Percentiles rank a stretch among this genome's conserved stretches.
Evolutionary conservation across 1,284 basidiomycete species (phyloP).

Genomic region (Leccinum subrobustum): DNA sequence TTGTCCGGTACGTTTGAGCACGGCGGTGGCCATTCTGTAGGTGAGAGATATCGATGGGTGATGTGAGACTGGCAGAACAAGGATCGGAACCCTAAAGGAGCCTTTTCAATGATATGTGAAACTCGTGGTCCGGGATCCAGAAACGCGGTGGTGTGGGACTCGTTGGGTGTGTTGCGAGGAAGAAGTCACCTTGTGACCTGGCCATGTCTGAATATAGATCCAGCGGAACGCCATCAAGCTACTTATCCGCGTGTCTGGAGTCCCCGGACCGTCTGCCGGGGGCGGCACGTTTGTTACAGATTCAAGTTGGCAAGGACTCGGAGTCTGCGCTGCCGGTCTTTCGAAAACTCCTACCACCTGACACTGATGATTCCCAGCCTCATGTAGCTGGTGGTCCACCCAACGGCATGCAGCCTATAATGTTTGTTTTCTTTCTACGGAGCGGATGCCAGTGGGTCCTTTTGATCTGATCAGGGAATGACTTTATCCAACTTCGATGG

Average conservation of each 20-base stretch:
- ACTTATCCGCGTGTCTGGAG: background rate
- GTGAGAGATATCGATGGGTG: conserved; percentile 1
- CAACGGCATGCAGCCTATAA: background rate
- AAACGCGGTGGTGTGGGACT: background rate
- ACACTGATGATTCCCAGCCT: background rate
- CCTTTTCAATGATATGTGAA: conserved; percentile 11
- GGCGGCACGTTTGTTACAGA: background rate
- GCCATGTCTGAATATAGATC: conserved; percentile 7
- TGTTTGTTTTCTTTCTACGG: background rate
- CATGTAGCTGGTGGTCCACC: background rate
- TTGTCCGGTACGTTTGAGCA: conserved; percentile 58
- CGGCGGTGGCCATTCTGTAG: conserved; percentile 46
- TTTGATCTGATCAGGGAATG: too few relatives aligned
- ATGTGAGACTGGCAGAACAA: background rate
- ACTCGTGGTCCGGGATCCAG: conserved; percentile 12
- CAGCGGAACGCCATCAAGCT: background rate
- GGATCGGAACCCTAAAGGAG: background rate
- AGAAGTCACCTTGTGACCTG: conserved; percentile 10
- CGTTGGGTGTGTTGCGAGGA: background rate
- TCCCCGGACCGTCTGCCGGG: background rate
- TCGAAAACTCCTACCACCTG: background rate
- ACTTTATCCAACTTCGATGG: too few relatives aligned
- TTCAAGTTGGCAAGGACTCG: background rate
- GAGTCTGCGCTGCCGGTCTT: background rate
- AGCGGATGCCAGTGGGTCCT: too few relatives aligned